Evolutionary conservation across 768 basidiomycete species (phyloP), one percentile per base, ranked within the genome.

Genomic region (Tulasnella sp.): DNA sequence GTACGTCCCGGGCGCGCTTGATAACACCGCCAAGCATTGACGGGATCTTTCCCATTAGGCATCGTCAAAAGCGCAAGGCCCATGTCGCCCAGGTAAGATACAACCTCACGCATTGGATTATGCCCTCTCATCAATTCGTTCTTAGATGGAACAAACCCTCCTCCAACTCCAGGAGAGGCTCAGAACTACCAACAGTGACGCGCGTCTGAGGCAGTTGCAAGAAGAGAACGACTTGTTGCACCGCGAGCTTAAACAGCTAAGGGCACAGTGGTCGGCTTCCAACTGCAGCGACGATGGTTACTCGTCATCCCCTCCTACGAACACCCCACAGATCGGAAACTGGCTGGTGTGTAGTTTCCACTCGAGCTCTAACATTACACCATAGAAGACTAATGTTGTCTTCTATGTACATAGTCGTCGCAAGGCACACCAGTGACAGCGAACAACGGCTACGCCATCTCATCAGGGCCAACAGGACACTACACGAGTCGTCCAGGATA

Each of bases 21-120:
- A 7, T n/a, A 7, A 48, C 30, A 10, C 27, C 41, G 34, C 15
- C 8, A 13, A 2, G 11, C 44, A 32, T 26, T 49, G 23, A 24
- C 19, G n/a, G n/a, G n/a, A n/a, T 8, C 3, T 15, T 11, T 15
- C 34, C 8, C 19, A 5, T 2, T 2, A 59, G 58, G 17, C 58
- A 59, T 34, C 58, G 58, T 24, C 45, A 44, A 15, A 59, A 59
- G 23, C 58, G 58, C 23, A 59, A 51, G 32, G 58, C 48, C 24
- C 49, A 59, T 24, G 34, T 34, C 26, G 32, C 58, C 19, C 45
- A 59, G 23, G 58, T 59, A 24, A 51, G n/a, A n/a, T n/a, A n/a
- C n/a, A n/a, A n/a, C n/a, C n/a, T n/a, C n/a, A n/a, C n/a, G n/a
- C n/a, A 7, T 38, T 38, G 34, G 34, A 38, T 15, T 15, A 7